A percentile compares a stretch with the other conserved stretches of the same genome.
These are phyloP conservation scores for Xerocomus brunneocitrinus DNA, from an alignment of 768 basidiomycete species.

Conservation along the genomic window DNA sequence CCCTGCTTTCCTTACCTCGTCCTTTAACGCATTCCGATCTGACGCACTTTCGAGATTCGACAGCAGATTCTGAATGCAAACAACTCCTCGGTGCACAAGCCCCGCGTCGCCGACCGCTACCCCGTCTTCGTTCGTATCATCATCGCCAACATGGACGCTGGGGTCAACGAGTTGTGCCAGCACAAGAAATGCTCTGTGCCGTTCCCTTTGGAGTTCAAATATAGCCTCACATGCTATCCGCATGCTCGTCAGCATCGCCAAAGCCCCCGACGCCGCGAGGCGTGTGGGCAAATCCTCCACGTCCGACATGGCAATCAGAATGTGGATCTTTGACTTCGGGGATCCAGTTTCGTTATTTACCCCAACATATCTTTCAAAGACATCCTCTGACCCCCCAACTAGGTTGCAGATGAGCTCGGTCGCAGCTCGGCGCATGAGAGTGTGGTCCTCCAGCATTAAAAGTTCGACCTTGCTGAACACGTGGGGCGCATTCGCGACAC, in stretches of 20 bases:
- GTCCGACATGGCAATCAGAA: conserved; percentile 81
- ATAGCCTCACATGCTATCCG: conserved; percentile 56
- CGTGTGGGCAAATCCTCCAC: conserved; percentile 83
- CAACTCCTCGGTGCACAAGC: conserved; percentile 71
- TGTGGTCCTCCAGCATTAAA: conserved; percentile 77
- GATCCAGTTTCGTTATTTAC: conserved; percentile 19
- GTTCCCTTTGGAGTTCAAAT: conserved; percentile 60
- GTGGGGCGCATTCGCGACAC: conserved; percentile 59
- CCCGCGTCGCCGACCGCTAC: conserved; percentile 42
- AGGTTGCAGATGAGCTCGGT: conserved; percentile 93
- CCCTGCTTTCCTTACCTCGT: conserved; percentile 50
- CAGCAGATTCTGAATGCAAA: conserved; percentile 67
- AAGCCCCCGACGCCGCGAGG: conserved; percentile 84
- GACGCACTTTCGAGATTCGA: conserved; percentile 39
- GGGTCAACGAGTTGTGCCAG: conserved; percentile 68
- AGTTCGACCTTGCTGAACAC: conserved; percentile 65
- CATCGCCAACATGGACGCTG: conserved; percentile 32
- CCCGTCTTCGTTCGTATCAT: conserved; percentile 33
- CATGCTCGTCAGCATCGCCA: conserved; percentile 73
- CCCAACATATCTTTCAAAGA: conserved; percentile 71
- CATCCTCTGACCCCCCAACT: conserved; percentile 66
- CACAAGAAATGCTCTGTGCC: conserved; percentile 58
- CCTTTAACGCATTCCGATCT: conserved; percentile 40
- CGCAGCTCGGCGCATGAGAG: conserved; percentile 78
- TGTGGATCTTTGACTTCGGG: conserved; percentile 62